Evolutionary conservation across 345 rosid species (phyloP).

Genomic region (Pseudoturritis turrita): DNA sequence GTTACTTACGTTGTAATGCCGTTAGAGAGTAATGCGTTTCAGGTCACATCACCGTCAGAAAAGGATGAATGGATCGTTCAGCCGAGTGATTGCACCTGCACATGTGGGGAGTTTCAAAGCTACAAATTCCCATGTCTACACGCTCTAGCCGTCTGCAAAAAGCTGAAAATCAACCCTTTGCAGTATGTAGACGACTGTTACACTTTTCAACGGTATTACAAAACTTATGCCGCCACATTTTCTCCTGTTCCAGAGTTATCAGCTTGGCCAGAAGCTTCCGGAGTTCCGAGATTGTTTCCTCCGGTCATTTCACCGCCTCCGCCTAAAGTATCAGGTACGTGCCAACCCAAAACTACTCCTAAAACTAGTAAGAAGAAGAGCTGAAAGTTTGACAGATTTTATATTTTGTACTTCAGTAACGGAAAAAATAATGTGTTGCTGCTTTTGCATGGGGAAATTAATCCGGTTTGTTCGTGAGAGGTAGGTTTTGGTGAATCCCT

Average conservation of each 20-base stretch:
- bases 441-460: too few relatives aligned
- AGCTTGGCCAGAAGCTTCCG: not conserved
- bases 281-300: not conserved
- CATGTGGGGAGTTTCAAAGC: not conserved
- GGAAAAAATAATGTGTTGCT: too few relatives aligned
- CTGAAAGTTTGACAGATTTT: not conserved
- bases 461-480: too few relatives aligned
- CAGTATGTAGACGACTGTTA: conserved; percentile 9
- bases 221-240: not conserved
- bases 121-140: not conserved
- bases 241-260: not conserved
- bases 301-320: not conserved
- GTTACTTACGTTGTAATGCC: not conserved
- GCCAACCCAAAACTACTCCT: not conserved
- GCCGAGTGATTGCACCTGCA: not conserved
- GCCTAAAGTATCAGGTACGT: not conserved
- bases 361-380: not conserved
- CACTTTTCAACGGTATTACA: not conserved
- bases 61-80: not conserved
- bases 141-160: not conserved
- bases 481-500: too few relatives aligned
- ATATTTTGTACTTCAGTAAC: too few relatives aligned
- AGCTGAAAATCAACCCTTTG: conserved; percentile 1
- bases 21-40: not conserved
- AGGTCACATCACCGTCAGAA: not conserved